Evolutionary conservation across 768 basidiomycete species (phyloP).

Genomic region (Calocybe gangraenosa): DNA sequence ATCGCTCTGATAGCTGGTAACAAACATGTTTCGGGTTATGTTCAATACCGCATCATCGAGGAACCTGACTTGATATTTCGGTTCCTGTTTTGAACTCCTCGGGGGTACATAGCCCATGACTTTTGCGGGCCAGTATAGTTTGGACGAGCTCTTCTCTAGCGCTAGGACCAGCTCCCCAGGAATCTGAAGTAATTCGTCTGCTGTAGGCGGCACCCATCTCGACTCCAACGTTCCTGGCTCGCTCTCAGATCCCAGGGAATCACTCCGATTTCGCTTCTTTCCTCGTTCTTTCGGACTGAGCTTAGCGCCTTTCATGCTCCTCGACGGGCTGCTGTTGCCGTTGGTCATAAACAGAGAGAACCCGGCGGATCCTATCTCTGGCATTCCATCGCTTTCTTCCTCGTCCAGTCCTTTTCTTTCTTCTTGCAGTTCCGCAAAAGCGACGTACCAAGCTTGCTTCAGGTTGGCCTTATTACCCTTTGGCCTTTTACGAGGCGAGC

Average conservation of each 20-base stretch:
- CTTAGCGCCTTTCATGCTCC: constrained; percentile 1
- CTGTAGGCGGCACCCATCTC: constrained; percentile 36
- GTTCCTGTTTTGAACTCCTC: constrained; percentile 24
- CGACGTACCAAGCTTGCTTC: constrained; percentile 41
- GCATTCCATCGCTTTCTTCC: constrained; percentile 40
- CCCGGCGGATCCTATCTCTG: constrained; percentile 27
- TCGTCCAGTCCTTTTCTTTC: constrained; percentile 31
- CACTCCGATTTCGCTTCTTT: constrained; percentile 21
- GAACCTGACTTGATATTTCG: constrained; percentile 54
- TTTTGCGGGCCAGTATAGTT: constrained; percentile 64
- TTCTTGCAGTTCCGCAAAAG: constrained; percentile 41
- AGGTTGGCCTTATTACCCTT: constrained; percentile 30
- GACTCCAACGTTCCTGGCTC: constrained; percentile 14
- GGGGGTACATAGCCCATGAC: constrained; percentile 50
- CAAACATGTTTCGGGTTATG: constrained; percentile 52
- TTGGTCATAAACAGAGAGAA: constrained; percentile 5
- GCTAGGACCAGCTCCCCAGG: constrained; percentile 70
- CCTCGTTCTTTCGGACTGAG: constrained; percentile 12
- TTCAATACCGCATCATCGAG: constrained; percentile 44
- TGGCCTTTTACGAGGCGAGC: constrained; percentile 43
- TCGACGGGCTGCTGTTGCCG: too few species aligned
- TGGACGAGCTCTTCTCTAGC: constrained; percentile 28
- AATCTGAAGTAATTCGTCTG: constrained; percentile 48
- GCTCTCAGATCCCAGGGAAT: constrained; percentile 6
- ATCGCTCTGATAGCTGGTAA: constrained; percentile 49